These are phyloP conservation scores for Candida xyloterini DNA, from an alignment of 805 yeast genomes.

Conservation along the genomic window DNA sequence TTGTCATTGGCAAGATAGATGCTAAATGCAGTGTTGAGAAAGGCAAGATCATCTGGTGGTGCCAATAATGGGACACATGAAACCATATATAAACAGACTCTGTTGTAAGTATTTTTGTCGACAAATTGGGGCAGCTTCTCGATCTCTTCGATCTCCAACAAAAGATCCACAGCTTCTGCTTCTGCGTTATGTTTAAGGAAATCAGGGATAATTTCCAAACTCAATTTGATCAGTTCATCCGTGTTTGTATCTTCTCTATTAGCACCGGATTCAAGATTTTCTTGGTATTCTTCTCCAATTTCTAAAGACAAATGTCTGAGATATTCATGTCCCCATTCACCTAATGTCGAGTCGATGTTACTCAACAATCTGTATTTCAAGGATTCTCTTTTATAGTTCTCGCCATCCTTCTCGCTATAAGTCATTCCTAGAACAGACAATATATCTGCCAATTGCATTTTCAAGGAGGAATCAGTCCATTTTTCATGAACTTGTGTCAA, in stretches of 20 bases:
- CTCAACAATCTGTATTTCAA: constrained; percentile 69
- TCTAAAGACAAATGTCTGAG: constrained; percentile 93
- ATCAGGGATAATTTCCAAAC: constrained; percentile 79
- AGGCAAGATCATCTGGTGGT: constrained; percentile 87
- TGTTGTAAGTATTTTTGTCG: constrained; percentile 75
- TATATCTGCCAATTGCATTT: constrained; percentile 73
- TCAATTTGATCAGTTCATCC: constrained; percentile 51
- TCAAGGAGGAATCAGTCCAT: constrained; percentile 53
- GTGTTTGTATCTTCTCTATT: constrained; percentile 23
- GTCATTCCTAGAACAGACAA: constrained; percentile 95
- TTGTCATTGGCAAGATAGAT: constrained; percentile 78
- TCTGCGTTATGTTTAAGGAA: constrained; percentile 95
- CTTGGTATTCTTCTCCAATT: constrained; percentile 83
- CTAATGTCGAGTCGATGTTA: constrained; percentile 47
- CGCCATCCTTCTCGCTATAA: constrained; percentile 68
- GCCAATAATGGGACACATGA: constrained; percentile 96
- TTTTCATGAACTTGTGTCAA: constrained; percentile 61
- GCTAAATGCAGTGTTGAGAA: constrained; percentile 82
- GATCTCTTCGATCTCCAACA: constrained; percentile 84
- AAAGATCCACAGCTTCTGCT: constrained; percentile 94
- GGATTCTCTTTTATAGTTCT: constrained; percentile 57
- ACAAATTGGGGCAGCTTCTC: constrained; percentile 80
- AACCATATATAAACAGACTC: constrained; percentile 93
- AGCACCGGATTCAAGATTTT: constrained; percentile 31
- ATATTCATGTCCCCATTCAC: constrained; percentile 98